Percentiles rank a stretch among this genome's conserved stretches.
Conservation (phyloP, 176 grass and related monocot species). For the Cenchrus fungigraminus region DNA sequence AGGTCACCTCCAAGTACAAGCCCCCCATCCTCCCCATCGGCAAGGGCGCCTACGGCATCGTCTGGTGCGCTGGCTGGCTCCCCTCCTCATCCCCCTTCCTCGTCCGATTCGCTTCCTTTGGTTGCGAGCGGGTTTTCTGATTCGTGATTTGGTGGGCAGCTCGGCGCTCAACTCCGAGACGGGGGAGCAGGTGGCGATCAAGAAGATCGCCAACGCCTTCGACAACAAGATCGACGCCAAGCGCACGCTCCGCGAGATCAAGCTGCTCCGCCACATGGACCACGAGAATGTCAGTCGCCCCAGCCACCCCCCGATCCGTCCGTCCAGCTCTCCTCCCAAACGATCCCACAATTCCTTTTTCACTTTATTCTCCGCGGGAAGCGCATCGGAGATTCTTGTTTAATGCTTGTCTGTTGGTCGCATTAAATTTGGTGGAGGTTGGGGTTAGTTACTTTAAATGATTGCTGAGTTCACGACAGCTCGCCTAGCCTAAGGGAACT, state of each 20-base stretch:
- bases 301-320: constrained; percentile 18
- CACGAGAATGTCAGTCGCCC: constrained; percentile 85
- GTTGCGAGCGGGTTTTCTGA: neutral
- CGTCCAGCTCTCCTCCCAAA: neutral
- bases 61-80: constrained; percentile 52
- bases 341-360: neutral
- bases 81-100: no score
- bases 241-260: constrained; percentile 97
- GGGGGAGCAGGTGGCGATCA: constrained; percentile 95
- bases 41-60: constrained; percentile 99
- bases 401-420: constrained; percentile 20
- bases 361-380: neutral
- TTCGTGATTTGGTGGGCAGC: constrained; percentile 37
- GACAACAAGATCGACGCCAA: constrained; percentile 99
- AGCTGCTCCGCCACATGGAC: constrained; percentile 98
- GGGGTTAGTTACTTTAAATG: constrained; percentile 43
- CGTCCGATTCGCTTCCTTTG: neutral
- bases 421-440: constrained; percentile 46
- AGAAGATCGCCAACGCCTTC: constrained; percentile 99
- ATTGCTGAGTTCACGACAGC: constrained; percentile 34
- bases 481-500: constrained; percentile 12
- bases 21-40: constrained; percentile 96
- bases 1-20: constrained; percentile 90
- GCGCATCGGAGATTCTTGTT: constrained; percentile 24
- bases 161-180: constrained; percentile 95